Conservation (phyloP, 1,139 yeast genomes). For the Debaryomyces udenii region DNA sequence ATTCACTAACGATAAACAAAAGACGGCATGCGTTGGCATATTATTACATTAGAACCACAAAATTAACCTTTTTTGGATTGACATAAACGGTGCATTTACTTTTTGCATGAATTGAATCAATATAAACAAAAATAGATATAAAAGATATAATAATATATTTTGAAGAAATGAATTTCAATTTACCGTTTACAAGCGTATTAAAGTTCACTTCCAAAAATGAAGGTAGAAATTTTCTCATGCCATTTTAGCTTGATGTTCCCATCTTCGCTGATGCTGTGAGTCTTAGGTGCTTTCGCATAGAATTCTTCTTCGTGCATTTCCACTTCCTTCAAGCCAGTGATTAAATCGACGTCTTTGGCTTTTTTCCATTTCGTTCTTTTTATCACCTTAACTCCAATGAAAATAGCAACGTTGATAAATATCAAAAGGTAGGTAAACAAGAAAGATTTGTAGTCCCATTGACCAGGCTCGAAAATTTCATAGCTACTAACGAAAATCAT, state of each 20-base stretch:
- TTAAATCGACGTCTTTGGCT: constrained; percentile 50
- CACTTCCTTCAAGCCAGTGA: constrained; percentile 40
- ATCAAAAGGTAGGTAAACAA: constrained; percentile 70
- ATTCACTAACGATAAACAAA: no score
- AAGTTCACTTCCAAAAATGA: constrained; percentile 29
- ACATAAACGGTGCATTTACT: no score
- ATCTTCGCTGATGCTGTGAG: constrained; percentile 17
- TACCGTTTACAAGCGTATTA: constrained; percentile 4
- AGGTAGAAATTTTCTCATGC: constrained; percentile 17
- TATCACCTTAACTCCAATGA: constrained; percentile 58
- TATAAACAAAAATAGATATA: not conserved
- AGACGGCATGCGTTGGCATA: no score
- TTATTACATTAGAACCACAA: no score
- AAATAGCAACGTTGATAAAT: constrained; percentile 61
- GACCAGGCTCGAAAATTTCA: constrained; percentile 63
- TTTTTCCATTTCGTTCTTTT: constrained; percentile 53
- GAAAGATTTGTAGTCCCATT: constrained; percentile 64
- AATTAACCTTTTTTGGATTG: no score
- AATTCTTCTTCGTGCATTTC: constrained; percentile 50
- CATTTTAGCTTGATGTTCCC: constrained; percentile 18
- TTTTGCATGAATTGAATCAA: not conserved
- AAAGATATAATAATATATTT: no score
- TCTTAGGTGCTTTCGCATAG: constrained; percentile 21
- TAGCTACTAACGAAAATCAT: constrained; percentile 73
- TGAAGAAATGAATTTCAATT: not conserved